Base-by-base conservation (phyloP, 2,329 filamentous ascomycete species). In the Periglandula ipomoeae region DNA sequence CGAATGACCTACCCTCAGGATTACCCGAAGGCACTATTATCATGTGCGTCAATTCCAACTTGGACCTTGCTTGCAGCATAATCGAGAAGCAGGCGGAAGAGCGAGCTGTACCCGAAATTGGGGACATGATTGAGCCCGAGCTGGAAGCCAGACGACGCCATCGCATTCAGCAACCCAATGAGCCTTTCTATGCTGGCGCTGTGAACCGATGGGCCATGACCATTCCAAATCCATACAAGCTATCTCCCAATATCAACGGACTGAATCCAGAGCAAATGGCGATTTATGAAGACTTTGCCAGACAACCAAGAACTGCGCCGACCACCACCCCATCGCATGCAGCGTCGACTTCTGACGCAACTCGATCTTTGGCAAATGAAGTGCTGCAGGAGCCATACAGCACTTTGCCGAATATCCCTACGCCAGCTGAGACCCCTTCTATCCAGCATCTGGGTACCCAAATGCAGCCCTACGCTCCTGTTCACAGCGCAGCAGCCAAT, bases 21-120 rank as follows among this genome's bases (percentile, higher is more conserved):
- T 77, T 98, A 53, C 89, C 93, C 0, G 93, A 98, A 68, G 93
- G 93, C 6, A 87, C 93, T 27, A 93, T 98, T 52, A 80, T 97
- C 49, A 96, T 98, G 88, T 97, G 94, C 66, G 91, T 98, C 52
- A 98, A 97, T 65, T 91, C 94, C 55, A 98, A 98, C 63, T 77
- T 98, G 26, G 93, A 98, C 58, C 78, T 89, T 37, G 91, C 94
- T 42, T 97, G 93, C 62, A 85, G 81, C 58, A 87, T 96, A 53
- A 94, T 98, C 41, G 93, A 98, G 67, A 89, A 93, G 65, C 90
- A 93, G 46, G 94, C 93, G 3, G 91, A 97, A 64, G 87, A 95
- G 60, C 87, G 91, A 52, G 93, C 93, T 9, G 74, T 96, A 35
- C 86, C 88, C 2, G 93, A 98, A 65, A 97, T 98, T 51, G 91